phyloP scores from a whole-genome alignment of 2,329 filamentous ascomycete species.

The Fusarium udum region DNA sequence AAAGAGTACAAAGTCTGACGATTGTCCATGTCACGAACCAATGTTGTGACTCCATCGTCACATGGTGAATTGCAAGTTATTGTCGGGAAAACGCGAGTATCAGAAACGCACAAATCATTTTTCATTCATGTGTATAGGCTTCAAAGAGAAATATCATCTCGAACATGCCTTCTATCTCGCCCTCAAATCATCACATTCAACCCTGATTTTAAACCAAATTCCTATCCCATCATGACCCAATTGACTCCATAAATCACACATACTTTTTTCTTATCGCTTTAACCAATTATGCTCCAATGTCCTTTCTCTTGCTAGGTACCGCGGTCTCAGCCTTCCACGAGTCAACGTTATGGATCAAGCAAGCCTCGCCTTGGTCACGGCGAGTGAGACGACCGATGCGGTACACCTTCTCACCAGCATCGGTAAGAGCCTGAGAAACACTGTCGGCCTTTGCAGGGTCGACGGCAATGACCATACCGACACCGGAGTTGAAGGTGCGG shows the following conservation, averaged over 20 bases:
- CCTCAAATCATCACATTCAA: conserved; percentile 11
- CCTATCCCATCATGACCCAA: conserved; percentile 24
- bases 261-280: conserved; percentile 10
- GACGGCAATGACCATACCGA: conserved; percentile 94
- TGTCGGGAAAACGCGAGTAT: background rate
- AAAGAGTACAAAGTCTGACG: background rate
- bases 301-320: conserved; percentile 41
- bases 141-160: conserved; percentile 1
- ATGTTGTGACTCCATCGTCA: background rate
- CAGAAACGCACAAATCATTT: conserved; percentile 16
- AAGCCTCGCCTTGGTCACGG: conserved; percentile 55
- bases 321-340: conserved; percentile 44
- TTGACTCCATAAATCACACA: conserved; percentile 32
- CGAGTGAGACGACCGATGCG: conserved; percentile 76
- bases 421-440: conserved; percentile 68
- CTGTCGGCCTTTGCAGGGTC: conserved; percentile 68
- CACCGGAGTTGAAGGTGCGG: conserved; percentile 91
- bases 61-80: background rate
- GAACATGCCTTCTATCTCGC: conserved; percentile 21
- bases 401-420: conserved; percentile 75
- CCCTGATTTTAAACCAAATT: conserved; percentile 23
- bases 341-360: conserved; percentile 49
- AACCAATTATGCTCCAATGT: conserved; percentile 31
- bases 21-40: background rate
- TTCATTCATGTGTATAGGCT: conserved; percentile 23